Evolutionary conservation across 2,329 filamentous ascomycete genomes (phyloP).

Genomic region (Nemania serpens): DNA sequence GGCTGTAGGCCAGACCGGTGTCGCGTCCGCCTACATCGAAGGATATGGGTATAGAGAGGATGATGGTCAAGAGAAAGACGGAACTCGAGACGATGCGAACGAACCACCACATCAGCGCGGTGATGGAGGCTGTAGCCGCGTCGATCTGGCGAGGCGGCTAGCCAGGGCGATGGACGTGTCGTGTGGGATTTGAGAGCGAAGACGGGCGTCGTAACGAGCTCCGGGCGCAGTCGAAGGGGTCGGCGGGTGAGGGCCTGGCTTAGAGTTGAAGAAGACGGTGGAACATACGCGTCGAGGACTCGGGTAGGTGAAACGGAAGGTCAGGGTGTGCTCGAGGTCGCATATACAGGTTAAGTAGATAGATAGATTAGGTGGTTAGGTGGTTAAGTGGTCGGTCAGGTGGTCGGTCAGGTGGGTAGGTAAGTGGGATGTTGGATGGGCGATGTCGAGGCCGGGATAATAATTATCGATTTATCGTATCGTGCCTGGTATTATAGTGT

Average conservation of each 20-base stretch:
- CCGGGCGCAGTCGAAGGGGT: constrained; percentile 8
- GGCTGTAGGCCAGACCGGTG: constrained; percentile 90
- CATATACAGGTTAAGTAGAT: not conserved
- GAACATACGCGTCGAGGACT: constrained; percentile 8
- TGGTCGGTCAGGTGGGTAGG: too few relatives aligned
- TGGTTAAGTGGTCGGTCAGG: too few relatives aligned
- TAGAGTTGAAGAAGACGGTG: not conserved
- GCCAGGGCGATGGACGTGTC: constrained; percentile 33
- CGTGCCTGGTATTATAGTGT: too few relatives aligned
- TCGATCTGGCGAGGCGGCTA: constrained; percentile 41
- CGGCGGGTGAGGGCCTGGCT: not conserved
- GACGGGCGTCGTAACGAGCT: not conserved
- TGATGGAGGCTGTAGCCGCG: constrained; percentile 45
- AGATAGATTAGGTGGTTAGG: not conserved
- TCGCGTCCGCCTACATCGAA: constrained; percentile 97
- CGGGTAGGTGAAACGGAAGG: too few relatives aligned
- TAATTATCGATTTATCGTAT: too few relatives aligned
- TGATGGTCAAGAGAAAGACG: constrained; percentile 86
- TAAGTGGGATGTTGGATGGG: too few relatives aligned
- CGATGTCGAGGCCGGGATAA: too few relatives aligned
- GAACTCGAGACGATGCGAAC: constrained; percentile 79
- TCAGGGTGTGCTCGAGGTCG: too few relatives aligned
- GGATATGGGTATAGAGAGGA: constrained; percentile 93
- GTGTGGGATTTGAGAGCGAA: not conserved
- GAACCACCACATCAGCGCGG: constrained; percentile 77